phyloP scores from a whole-genome alignment of 2,329 filamentous ascomycete genomes.

The Penicillium glabrum region DNA sequence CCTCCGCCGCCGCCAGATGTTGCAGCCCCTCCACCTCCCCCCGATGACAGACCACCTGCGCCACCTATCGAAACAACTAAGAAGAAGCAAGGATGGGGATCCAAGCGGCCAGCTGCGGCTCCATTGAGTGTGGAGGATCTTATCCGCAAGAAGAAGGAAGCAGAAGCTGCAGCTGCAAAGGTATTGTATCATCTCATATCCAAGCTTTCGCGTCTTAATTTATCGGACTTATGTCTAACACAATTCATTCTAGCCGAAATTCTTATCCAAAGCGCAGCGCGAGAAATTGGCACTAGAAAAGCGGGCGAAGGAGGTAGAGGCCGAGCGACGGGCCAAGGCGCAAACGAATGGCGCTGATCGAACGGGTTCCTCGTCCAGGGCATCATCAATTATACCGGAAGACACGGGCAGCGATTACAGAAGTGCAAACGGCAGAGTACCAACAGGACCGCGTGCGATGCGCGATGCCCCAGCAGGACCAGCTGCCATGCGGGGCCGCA shows the following conservation, averaged over 20 bases:
- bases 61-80: slow-evolving; percentile 40
- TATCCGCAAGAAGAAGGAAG: slow-evolving; percentile 79
- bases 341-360: slow-evolving; percentile 26
- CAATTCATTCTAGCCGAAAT: slow-evolving; percentile 63
- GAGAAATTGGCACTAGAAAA: slow-evolving; percentile 79
- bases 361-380: slow-evolving; percentile 20
- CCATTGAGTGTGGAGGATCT: slow-evolving; percentile 85
- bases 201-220: neutral
- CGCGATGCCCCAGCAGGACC: slow-evolving; percentile 53
- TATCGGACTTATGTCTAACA: neutral
- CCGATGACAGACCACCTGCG: slow-evolving; percentile 45
- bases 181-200: slow-evolving; percentile 39
- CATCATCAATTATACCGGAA: slow-evolving; percentile 16
- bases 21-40: slow-evolving; percentile 42
- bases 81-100: slow-evolving; percentile 56
- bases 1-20: slow-evolving; percentile 44
- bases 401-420: slow-evolving; percentile 19
- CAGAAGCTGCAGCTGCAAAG: slow-evolving; percentile 79
- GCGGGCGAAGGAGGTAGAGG: slow-evolving; percentile 68
- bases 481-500: slow-evolving; percentile 46
- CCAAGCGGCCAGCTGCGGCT: slow-evolving; percentile 37
- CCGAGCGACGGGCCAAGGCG: slow-evolving; percentile 54
- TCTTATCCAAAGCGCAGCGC: slow-evolving; percentile 78
- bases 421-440: slow-evolving; percentile 33
- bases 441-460: slow-evolving; percentile 73